A percentile compares a stretch with the other conserved stretches of the same genome.
These are phyloP conservation scores for Stemphylium beticola DNA, from an alignment of 2,329 filamentous ascomycete species.

Conservation along the genomic window DNA sequence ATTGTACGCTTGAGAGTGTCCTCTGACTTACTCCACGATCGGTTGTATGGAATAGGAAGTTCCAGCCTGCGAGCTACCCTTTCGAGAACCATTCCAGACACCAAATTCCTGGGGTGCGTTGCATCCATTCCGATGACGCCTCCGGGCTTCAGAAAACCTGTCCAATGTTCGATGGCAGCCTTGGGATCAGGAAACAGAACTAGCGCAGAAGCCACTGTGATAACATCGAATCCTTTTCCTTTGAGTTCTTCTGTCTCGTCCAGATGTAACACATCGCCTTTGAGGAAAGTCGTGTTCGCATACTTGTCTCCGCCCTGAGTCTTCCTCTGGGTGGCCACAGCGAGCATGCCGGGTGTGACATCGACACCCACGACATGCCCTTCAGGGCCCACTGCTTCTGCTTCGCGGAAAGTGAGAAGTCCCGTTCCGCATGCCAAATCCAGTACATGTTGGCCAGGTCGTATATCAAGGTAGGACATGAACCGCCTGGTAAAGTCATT, in stretches of 20 bases:
- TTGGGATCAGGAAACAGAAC: conserved; percentile 50
- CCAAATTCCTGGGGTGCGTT: conserved; percentile 47
- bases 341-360: conserved; percentile 51
- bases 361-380: conserved; percentile 52
- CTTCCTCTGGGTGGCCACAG: conserved; percentile 43
- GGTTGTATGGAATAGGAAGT: conserved; percentile 45
- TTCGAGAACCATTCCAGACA: conserved; percentile 49
- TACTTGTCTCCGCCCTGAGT: conserved; percentile 32
- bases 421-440: conserved; percentile 57
- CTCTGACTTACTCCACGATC: conserved; percentile 44
- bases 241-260: conserved; percentile 32
- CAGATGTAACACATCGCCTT: conserved; percentile 49
- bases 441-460: conserved; percentile 51
- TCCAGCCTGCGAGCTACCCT: conserved; percentile 42
- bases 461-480: conserved; percentile 37
- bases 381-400: conserved; percentile 46
- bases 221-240: conserved; percentile 41
- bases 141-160: conserved; percentile 49
- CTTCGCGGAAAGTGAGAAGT: conserved; percentile 49
- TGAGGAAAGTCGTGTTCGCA: conserved; percentile 42
- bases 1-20: conserved; percentile 41
- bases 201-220: conserved; percentile 50
- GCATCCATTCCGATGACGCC: conserved; percentile 50
- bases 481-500: conserved; percentile 49
- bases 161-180: conserved; percentile 48